Evolutionary conservation across 768 basidiomycete genomes (phyloP).

Genomic region (Serendipita indica): DNA sequence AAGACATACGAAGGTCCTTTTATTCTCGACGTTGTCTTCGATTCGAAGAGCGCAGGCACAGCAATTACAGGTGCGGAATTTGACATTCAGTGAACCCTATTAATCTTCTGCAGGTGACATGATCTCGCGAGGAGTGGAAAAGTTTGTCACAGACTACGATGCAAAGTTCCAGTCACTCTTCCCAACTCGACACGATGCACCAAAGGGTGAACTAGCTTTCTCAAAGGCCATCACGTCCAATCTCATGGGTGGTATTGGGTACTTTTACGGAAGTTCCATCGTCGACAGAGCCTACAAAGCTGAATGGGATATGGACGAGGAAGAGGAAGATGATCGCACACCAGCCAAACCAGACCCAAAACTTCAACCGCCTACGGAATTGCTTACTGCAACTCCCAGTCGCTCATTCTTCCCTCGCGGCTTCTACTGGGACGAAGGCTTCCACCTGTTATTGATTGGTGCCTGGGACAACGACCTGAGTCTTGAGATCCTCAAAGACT

Average conservation of each 20-base stretch:
- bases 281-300: constrained; percentile 73
- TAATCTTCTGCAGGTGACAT: constrained; percentile 32
- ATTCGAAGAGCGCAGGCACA: constrained; percentile 53
- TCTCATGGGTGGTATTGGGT: constrained; percentile 83
- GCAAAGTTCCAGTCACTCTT: constrained; percentile 55
- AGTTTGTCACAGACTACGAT: constrained; percentile 44
- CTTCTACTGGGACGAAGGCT: constrained; percentile 99
- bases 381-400: constrained; percentile 88
- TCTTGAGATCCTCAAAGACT: constrained; percentile 76
- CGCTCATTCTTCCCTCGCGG: constrained; percentile 95
- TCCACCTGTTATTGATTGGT: constrained; percentile 83
- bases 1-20: constrained; percentile 74
- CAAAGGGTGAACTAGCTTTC: constrained; percentile 44
- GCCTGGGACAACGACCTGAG: constrained; percentile 88
- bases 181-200: constrained; percentile 44
- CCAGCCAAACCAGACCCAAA: constrained; percentile 26
- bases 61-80: constrained; percentile 43
- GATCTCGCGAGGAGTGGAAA: constrained; percentile 55
- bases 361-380: constrained; percentile 55
- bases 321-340: constrained; percentile 27
- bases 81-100: constrained; percentile 9
- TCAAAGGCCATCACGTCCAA: constrained; percentile 85
- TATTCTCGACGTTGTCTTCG: constrained; percentile 80
- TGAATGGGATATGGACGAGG: constrained; percentile 75
- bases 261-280: constrained; percentile 85